Conservation (phyloP, 768 basidiomycete genomes). For the Agaricus subrufescens region DNA sequence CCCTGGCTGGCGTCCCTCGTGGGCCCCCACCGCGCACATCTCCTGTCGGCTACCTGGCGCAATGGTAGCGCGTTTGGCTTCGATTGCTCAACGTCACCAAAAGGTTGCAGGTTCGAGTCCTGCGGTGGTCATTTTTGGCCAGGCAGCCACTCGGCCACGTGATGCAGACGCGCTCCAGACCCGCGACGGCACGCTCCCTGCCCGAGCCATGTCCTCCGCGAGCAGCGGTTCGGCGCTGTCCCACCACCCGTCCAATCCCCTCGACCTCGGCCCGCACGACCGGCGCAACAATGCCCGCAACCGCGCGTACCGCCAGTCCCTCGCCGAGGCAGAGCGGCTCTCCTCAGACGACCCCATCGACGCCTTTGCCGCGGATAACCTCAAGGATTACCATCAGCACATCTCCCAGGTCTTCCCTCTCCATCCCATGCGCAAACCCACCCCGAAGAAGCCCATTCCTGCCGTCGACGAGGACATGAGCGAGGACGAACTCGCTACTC, state of each 20-base stretch:
- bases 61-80: conserved; percentile 96
- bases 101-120: conserved; percentile 93
- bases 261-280: conserved; percentile 64
- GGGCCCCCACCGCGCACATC: too few relatives aligned
- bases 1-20: too few relatives aligned
- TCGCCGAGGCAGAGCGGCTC: conserved; percentile 21
- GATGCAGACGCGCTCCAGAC: conserved; percentile 10
- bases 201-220: neutral
- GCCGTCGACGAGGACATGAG: conserved; percentile 11
- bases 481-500: conserved; percentile 9
- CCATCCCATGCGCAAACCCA: conserved; percentile 9
- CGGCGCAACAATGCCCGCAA: conserved; percentile 41
- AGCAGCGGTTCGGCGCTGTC: conserved; percentile 32
- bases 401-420: conserved; percentile 39
- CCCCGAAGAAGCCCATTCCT: neutral
- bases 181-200: conserved; percentile 7
- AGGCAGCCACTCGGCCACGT: neutral
- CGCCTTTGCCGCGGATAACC: conserved; percentile 29
- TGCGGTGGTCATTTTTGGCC: conserved; percentile 69
- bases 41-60: conserved; percentile 61
- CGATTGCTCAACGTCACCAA: conserved; percentile 52
- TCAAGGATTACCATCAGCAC: conserved; percentile 47
- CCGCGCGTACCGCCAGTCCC: conserved; percentile 27
- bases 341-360: conserved; percentile 52
- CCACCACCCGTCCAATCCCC: conserved; percentile 71